Base-by-base conservation (phyloP, 805 yeast species). In the Candida andamanensis region DNA sequence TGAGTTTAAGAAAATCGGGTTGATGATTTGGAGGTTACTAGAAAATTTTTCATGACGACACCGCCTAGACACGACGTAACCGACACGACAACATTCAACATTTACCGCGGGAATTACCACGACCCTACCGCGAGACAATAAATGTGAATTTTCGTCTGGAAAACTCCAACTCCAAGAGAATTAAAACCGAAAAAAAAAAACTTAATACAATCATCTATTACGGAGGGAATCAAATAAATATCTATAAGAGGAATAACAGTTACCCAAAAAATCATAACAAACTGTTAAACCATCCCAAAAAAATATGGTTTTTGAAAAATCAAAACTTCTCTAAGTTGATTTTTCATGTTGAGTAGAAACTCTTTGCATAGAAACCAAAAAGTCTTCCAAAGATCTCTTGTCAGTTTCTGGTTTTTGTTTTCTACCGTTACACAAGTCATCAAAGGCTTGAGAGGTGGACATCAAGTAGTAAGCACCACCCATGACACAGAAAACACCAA, bases 391-490 rank as follows among this genome's bases (percentile, higher is more conserved):
- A 40, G 86, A 72, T 78, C 89, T 79, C 50, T 58, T 47, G 54
- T 74, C 77, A 46, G 67, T 67, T 46, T 63, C 58, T 47, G 63
- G 58, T 69, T 76, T 73, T 47, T 61, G 47, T 61, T 80, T 72
- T 69, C 74, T 78, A 71, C 92, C 87, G 74, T 83, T 83, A 79
- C 84, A 80, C 62, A 81, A 64, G 72, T 80, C 76, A 71, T 83
- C 94, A 58, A 83, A 83, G 42, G 78, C 74, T 56, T 76, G 79
- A 40, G 90, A 82, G 53, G 69, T 77, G 45, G 90, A 76, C 95
- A 87, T 84, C 63, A 84, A 61, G 81, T 83, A 89, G 84, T 87
- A 87, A 57, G 90, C 85, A 76, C 95, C 96, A 66, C 95, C 95
- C 74, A 86, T 67, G 67, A 80, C 77, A 76, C 95, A 87, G 90